A percentile compares a stretch with the other conserved stretches of the same genome.
These are phyloP conservation scores for Fusarium metavorans DNA, from an alignment of 2,329 filamentous ascomycete species.

Conservation along the genomic window DNA sequence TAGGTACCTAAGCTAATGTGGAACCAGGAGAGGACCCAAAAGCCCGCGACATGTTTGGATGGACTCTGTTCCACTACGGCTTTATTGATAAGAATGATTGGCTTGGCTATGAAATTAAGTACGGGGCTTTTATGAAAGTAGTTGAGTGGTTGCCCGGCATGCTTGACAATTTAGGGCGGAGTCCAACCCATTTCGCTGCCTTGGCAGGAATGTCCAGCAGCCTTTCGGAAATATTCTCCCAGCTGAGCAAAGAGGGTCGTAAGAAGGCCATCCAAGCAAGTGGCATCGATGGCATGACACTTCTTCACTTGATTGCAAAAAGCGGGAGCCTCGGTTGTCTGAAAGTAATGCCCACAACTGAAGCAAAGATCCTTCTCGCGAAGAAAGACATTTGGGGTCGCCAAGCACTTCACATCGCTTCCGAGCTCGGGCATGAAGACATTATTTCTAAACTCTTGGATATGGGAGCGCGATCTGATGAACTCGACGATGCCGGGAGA, in stretches of 20 bases:
- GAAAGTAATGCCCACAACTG: background rate
- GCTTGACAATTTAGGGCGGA: background rate
- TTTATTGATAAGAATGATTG: background rate
- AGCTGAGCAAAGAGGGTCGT: background rate
- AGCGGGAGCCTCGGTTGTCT: background rate
- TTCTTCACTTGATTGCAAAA: background rate
- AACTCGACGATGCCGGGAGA: background rate
- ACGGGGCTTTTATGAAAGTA: too few relatives aligned
- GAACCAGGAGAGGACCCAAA: accelerated
- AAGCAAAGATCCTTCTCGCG: background rate
- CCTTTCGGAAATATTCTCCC: accelerated
- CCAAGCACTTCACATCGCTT: background rate
- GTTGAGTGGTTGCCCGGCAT: background rate
- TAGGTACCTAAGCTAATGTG: too few relatives aligned
- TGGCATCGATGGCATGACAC: background rate
- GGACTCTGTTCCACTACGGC: background rate
- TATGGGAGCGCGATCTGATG: background rate
- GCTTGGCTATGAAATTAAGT: too few relatives aligned
- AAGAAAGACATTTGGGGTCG: background rate
- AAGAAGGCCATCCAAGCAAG: background rate
- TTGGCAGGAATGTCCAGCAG: background rate
- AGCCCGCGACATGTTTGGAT: background rate
- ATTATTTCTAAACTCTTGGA: accelerated
- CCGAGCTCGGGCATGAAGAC: background rate
- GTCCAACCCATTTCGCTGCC: background rate